Evolutionary conservation across 768 basidiomycete genomes (phyloP).

Genomic region (Lactarius akahatsu): DNA sequence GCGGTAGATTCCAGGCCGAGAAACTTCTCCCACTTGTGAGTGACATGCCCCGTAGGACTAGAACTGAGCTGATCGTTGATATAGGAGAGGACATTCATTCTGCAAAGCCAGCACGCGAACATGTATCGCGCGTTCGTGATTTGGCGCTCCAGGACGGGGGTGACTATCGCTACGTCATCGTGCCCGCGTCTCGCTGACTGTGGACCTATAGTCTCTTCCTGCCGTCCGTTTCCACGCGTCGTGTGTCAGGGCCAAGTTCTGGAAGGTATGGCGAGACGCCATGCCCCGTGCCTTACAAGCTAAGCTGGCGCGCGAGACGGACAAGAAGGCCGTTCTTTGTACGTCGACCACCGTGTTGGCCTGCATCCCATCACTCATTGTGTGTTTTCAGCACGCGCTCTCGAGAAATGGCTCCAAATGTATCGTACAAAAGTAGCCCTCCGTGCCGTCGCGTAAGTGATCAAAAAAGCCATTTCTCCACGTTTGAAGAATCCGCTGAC

Average conservation of each 20-base stretch:
- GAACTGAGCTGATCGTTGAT: slow-evolving; percentile 12
- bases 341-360: slow-evolving; percentile 34
- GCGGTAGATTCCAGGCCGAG: slow-evolving; percentile 65
- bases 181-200: slow-evolving; percentile 17
- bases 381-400: slow-evolving; percentile 44
- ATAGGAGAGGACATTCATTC: slow-evolving; percentile 51
- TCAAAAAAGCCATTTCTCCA: not conserved
- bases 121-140: slow-evolving; percentile 66
- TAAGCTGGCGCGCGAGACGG: slow-evolving; percentile 62
- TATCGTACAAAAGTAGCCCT: slow-evolving; percentile 69
- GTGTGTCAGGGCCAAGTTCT: slow-evolving; percentile 57
- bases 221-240: slow-evolving; percentile 74
- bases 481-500: slow-evolving; percentile 17
- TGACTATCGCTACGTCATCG: slow-evolving; percentile 31
- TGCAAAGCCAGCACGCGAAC: slow-evolving; percentile 58
- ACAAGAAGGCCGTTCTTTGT: slow-evolving; percentile 59
- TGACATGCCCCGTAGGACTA: slow-evolving; percentile 3
- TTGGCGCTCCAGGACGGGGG: slow-evolving; percentile 77
- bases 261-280: slow-evolving; percentile 63
- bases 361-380: slow-evolving; percentile 25
- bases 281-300: slow-evolving; percentile 70
- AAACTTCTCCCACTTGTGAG: slow-evolving; percentile 64
- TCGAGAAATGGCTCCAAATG: slow-evolving; percentile 67
- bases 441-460: slow-evolving; percentile 80
- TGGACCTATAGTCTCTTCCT: slow-evolving; percentile 58